These are phyloP conservation scores for Triticum turgidum DNA, from an alignment of 176 grass and related monocot genomes.

Conservation along the genomic window DNA sequence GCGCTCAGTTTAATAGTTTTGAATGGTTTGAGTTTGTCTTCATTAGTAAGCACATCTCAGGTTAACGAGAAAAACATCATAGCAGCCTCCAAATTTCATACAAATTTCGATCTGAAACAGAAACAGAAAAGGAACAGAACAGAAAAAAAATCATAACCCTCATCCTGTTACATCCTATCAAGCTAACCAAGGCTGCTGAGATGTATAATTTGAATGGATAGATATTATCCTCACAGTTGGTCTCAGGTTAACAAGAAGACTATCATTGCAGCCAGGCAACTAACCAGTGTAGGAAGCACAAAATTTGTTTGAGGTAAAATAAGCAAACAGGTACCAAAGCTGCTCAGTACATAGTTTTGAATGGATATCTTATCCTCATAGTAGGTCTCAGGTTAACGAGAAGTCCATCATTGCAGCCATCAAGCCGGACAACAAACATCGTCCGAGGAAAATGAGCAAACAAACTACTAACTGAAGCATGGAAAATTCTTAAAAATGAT, in stretches of 20 bases:
- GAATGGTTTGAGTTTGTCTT: constrained; percentile 45
- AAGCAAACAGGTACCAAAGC: not conserved
- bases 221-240: not conserved
- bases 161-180: not conserved
- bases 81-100: not conserved
- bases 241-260: constrained; percentile 47
- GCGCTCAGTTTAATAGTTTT: constrained; percentile 25
- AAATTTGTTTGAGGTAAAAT: not conserved
- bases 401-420: constrained; percentile 40
- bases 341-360: constrained; percentile 44
- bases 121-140: not conserved
- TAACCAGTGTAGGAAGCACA: not conserved
- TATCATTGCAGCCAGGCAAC: constrained; percentile 30
- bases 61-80: constrained; percentile 38
- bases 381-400: constrained; percentile 44
- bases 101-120: not conserved
- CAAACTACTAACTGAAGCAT: not conserved
- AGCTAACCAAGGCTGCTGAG: constrained; percentile 19
- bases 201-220: constrained; percentile 31
- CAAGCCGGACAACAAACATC: too few species aligned
- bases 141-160: not conserved
- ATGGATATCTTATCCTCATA: constrained; percentile 39
- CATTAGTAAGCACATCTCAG: constrained; percentile 33
- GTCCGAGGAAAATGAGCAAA: not conserved
- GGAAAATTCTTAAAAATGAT: too few species aligned